Evolutionary conservation across 768 basidiomycete species (phyloP).

Genomic region (Cubamyces sp.): DNA sequence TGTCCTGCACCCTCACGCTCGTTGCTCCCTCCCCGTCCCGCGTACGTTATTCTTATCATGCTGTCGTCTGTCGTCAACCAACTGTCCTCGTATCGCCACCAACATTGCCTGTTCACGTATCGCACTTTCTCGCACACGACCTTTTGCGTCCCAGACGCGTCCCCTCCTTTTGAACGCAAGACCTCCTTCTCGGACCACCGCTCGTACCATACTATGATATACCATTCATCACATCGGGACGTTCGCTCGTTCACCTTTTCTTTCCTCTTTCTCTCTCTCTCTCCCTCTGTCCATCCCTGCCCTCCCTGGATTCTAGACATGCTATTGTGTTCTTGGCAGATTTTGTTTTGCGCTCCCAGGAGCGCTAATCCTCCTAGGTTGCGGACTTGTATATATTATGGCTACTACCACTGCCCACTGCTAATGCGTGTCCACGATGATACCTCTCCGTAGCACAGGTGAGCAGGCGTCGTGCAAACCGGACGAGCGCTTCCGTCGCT

Average conservation of each 20-base stretch:
- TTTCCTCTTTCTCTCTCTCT: not conserved
- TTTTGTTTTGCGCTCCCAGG: not conserved
- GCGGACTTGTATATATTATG: not conserved
- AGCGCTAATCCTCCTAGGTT: not conserved
- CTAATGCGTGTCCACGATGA: no score
- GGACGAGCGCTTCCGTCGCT: no score
- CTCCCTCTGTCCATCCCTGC: not conserved
- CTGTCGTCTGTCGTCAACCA: constrained; percentile 9
- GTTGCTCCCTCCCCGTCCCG: not conserved
- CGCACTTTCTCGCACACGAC: not conserved
- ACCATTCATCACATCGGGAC: constrained; percentile 7
- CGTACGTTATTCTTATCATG: constrained; percentile 6
- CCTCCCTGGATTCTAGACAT: not conserved
- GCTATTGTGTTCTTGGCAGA: not conserved
- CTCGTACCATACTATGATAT: constrained; percentile 3
- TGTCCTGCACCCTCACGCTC: not conserved
- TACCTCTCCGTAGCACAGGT: no score
- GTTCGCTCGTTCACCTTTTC: not conserved
- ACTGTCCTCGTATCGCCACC: constrained; percentile 3
- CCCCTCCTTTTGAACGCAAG: constrained; percentile 13
- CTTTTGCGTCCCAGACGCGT: constrained; percentile 16
- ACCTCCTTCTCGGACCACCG: not conserved
- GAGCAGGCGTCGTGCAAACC: no score
- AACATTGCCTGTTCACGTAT: not conserved
- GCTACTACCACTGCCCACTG: no score